Conservation (phyloP, 164 flowering plant genomes). For the Nymphaea thermarum region DNA sequence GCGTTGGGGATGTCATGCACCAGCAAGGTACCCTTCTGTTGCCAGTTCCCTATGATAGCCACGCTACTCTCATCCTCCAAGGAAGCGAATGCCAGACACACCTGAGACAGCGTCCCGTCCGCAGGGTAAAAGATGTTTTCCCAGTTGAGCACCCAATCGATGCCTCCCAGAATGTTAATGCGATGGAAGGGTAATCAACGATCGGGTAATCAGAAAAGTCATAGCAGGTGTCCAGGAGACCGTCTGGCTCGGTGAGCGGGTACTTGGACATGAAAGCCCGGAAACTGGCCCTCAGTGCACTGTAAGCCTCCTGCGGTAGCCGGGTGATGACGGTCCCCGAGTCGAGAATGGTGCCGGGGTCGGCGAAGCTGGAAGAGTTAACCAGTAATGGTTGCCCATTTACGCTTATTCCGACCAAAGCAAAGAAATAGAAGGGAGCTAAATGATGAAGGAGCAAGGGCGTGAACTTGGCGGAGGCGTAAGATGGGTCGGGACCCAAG, state of each 20-base stretch:
- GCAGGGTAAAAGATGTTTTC: slow-evolving; percentile 15
- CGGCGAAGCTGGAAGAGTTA: slow-evolving; percentile 18
- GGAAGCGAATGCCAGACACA: slow-evolving; percentile 33
- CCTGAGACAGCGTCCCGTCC: slow-evolving; percentile 5
- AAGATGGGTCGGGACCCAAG: not conserved
- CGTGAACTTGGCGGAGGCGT: not conserved
- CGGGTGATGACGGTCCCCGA: slow-evolving; percentile 55
- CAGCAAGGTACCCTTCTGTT: slow-evolving; percentile 30
- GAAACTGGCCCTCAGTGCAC: slow-evolving; percentile 27
- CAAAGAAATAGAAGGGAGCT: slow-evolving; percentile 21
- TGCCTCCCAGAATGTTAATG: slow-evolving; percentile 14
- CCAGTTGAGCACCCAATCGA: slow-evolving; percentile 9
- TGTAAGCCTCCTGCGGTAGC: slow-evolving; percentile 37
- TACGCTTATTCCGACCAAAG: slow-evolving; percentile 16
- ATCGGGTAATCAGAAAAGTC: slow-evolving; percentile 18
- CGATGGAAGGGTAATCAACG: slow-evolving; percentile 16
- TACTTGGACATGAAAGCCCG: slow-evolving; percentile 33
- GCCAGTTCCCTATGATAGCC: slow-evolving; percentile 29
- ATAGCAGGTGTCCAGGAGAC: slow-evolving; percentile 64
- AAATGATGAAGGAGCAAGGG: not conserved
- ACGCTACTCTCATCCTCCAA: slow-evolving; percentile 10
- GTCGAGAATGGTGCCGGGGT: slow-evolving; percentile 31
- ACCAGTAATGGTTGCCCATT: slow-evolving; percentile 12
- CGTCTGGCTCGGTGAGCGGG: slow-evolving; percentile 16
- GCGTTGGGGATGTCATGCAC: slow-evolving; percentile 30